Percentiles rank a stretch among this genome's conserved stretches.
Evolutionary conservation across 495 filamentous ascomycete species (phyloP).

Genomic region (Recurvomyces mirabilis): DNA sequence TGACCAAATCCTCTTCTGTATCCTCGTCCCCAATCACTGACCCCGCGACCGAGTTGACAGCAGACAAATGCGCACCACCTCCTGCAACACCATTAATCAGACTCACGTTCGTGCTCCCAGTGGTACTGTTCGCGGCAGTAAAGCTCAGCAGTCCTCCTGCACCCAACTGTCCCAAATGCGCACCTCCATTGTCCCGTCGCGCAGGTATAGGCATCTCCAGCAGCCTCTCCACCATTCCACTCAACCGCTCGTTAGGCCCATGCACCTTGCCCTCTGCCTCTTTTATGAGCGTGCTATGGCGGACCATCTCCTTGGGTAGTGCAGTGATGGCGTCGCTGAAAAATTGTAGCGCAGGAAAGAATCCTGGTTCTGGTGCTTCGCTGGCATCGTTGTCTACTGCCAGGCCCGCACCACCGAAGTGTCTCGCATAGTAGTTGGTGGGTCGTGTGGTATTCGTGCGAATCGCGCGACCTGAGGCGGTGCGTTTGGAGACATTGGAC

Average conservation of each 20-base stretch:
- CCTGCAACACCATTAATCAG: slow-evolving; percentile 19
- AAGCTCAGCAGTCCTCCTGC: slow-evolving; percentile 14
- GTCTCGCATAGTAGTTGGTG: slow-evolving; percentile 43
- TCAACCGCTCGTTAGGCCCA: slow-evolving; percentile 58
- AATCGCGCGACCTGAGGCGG: slow-evolving; percentile 19
- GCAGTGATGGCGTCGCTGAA: slow-evolving; percentile 90
- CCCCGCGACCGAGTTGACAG: slow-evolving; percentile 3
- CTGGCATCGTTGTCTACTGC: slow-evolving; percentile 26
- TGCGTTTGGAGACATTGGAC: too few relatives aligned
- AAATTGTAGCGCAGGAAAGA: slow-evolving; percentile 88
- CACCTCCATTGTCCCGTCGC: not conserved
- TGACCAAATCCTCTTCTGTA: slow-evolving; percentile 18
- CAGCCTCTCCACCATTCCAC: slow-evolving; percentile 55
- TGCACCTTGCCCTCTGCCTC: slow-evolving; percentile 95
- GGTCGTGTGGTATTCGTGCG: slow-evolving; percentile 51
- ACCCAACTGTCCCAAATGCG: not conserved
- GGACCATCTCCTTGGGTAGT: slow-evolving; percentile 83
- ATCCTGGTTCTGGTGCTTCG: slow-evolving; percentile 36
- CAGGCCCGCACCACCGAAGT: slow-evolving; percentile 31
- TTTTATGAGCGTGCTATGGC: slow-evolving; percentile 87
- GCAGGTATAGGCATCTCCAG: slow-evolving; percentile 34
- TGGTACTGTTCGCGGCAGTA: slow-evolving; percentile 21
- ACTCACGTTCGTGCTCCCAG: slow-evolving; percentile 23
- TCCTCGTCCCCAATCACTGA: slow-evolving; percentile 17
- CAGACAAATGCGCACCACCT: not conserved